phyloP scores from a whole-genome alignment of 2,329 filamentous ascomycete genomes.

The Alternaria incomplexa region DNA sequence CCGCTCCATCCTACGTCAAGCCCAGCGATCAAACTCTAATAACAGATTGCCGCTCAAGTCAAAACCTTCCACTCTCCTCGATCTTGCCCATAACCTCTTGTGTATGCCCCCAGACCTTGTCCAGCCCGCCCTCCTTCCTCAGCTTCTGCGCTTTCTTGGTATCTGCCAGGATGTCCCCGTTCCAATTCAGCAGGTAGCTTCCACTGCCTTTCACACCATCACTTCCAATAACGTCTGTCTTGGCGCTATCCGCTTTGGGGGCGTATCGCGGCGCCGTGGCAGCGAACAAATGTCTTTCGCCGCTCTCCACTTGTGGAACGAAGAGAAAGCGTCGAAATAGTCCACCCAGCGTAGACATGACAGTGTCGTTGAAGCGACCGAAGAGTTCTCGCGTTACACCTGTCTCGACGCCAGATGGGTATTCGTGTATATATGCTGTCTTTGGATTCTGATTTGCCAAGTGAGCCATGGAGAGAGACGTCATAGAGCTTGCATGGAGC shows the following conservation, averaged over 20 bases:
- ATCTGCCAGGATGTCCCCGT: conserved; percentile 26
- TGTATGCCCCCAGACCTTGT: conserved; percentile 42
- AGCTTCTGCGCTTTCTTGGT: conserved; percentile 22
- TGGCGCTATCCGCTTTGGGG: conserved; percentile 15
- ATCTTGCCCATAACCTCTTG: conserved; percentile 41
- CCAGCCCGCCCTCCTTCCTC: conserved; percentile 29
- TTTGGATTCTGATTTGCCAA: conserved; percentile 26
- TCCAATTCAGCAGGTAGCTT: conserved; percentile 34
- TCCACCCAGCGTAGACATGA: conserved; percentile 4
- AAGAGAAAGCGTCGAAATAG: conserved; percentile 22
- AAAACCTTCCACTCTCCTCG: conserved; percentile 7
- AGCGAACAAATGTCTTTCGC: conserved; percentile 43
- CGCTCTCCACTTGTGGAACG: conserved; percentile 36
- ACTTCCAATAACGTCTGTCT: conserved; percentile 20
- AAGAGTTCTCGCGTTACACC: conserved; percentile 17
- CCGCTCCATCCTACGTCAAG: not conserved
- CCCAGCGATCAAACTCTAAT: not conserved
- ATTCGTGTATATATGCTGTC: conserved; percentile 38
- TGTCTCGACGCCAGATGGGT: conserved; percentile 34
- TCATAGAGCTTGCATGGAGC: conserved; percentile 34
- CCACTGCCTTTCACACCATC: conserved; percentile 35
- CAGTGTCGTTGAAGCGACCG: conserved; percentile 6
- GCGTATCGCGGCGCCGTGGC: conserved; percentile 35
- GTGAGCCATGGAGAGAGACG: conserved; percentile 29
- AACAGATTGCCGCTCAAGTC: not conserved